A percentile compares a stretch with the other conserved stretches of the same genome.
These are phyloP conservation scores for Filobasidium floriforme DNA, from an alignment of 768 basidiomycete species.

Conservation along the genomic window DNA sequence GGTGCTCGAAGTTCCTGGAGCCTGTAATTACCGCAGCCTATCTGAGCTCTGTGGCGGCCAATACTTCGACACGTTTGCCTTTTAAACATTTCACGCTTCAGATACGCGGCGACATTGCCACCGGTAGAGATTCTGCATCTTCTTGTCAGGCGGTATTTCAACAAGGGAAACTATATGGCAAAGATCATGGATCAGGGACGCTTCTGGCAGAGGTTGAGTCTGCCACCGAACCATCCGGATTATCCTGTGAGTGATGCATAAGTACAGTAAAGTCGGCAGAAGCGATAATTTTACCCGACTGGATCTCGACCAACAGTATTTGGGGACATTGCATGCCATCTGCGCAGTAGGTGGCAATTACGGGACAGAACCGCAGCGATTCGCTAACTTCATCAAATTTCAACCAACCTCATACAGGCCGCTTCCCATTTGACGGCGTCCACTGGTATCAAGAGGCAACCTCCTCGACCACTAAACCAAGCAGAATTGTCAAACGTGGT, in stretches of 20 bases:
- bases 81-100: background rate
- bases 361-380: background rate
- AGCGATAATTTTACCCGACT: background rate
- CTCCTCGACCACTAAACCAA: background rate
- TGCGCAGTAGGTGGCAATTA: background rate
- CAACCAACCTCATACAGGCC: no score
- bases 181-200: constrained; percentile 6
- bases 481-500: background rate
- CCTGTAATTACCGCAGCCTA: no score
- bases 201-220: constrained; percentile 1
- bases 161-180: constrained; percentile 4
- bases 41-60: no score
- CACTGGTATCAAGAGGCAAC: background rate
- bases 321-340: constrained; percentile 3
- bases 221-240: background rate
- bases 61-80: no score
- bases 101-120: background rate
- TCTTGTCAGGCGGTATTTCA: constrained; percentile 2
- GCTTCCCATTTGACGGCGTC: constrained; percentile 5
- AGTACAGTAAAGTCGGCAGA: background rate
- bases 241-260: constrained; percentile 3
- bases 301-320: background rate
- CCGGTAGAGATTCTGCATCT: background rate
- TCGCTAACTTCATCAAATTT: no score
- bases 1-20: no score